Base-by-base conservation (phyloP, 108 stramenopile species). In the Cyclostephanos invisitatus region DNA sequence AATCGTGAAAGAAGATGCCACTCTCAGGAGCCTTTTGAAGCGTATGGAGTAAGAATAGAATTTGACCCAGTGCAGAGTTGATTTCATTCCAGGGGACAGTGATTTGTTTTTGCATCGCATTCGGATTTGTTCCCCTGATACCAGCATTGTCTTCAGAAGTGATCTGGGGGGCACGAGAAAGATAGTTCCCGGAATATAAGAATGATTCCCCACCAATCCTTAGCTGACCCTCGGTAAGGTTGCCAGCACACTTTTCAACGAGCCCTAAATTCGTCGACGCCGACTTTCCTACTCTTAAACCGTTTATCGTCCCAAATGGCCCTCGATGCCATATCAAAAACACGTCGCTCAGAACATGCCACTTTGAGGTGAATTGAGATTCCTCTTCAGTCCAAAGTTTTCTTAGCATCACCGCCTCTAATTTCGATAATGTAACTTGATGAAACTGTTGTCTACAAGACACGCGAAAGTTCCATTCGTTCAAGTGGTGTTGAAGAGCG, bases 271-370 rank as follows among this genome's bases (percentile, higher is more conserved):
- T 67, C 8, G 80, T 81, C 14, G n/a, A 50, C 22, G 73, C 80
- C 50, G 62, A 44, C 27, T 63, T 83, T 29, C 90, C 93, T 42
- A 95, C 67, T 63, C 93, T 74, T 10, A 85, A 68, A 11, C 91
- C 91, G 64, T 92, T 92, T 35, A 95, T 95, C 11, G 93, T 95
- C 9, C 81, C 91, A 79, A 89, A 95, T 12, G 88, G 85, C 36
- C 93, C 93, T 28, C 63, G 44, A 73, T 89, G 85, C 87, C 90
- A 89, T 69, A 95, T 92, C 59, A 82, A 79, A 78, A 95, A 92
- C 63, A 81, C 85, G 77, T 94, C 93, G 40, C 87, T 84, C 36
- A 85, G 27, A 6, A 84, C 88, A 67, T 90, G 88, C 88, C 89
- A 91, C 74, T 75, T 69, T 27, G 38, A 59, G n/a, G 64, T 44